Conservation (phyloP, 306 rosid genomes). For the Ormosia emarginata region DNA sequence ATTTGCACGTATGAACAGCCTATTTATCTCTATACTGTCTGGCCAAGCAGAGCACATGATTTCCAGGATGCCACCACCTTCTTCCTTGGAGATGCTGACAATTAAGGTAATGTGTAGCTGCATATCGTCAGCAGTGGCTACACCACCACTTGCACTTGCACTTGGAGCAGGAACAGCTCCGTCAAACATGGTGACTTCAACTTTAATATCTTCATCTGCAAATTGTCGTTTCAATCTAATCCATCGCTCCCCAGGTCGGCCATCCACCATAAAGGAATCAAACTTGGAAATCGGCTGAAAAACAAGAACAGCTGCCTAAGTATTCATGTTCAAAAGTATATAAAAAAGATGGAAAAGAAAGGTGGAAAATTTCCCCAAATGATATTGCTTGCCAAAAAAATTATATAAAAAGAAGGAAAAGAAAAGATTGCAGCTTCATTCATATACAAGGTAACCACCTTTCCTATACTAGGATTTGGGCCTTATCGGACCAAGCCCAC, state of each 20-base stretch:
- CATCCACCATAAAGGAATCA: slow-evolving; percentile 56
- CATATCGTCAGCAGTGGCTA: slow-evolving; percentile 39
- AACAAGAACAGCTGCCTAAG: slow-evolving; percentile 9
- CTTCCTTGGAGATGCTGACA: slow-evolving; percentile 64
- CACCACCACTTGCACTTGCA: slow-evolving; percentile 28
- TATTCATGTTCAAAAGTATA: not conserved
- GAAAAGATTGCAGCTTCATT: not conserved
- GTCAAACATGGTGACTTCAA: slow-evolving; percentile 82
- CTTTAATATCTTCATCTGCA: slow-evolving; percentile 60
- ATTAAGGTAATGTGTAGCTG: slow-evolving; percentile 64
- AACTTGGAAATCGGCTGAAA: slow-evolving; percentile 57
- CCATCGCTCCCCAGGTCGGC: slow-evolving; percentile 77
- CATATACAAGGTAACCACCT: not conserved
- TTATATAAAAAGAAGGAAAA: not conserved
- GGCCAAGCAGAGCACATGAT: slow-evolving; percentile 87
- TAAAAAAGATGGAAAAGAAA: too few relatives aligned
- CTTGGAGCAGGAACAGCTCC: slow-evolving; percentile 50
- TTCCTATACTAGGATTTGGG: too few relatives aligned
- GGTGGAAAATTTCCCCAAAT: not conserved
- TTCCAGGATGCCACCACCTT: slow-evolving; percentile 46
- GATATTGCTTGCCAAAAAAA: not conserved
- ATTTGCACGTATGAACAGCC: slow-evolving; percentile 30
- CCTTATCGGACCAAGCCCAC: too few relatives aligned
- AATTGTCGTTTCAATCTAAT: slow-evolving; percentile 56
- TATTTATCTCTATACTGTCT: slow-evolving; percentile 58